A percentile compares a stretch with the other conserved stretches of the same genome.
phyloP scores from a whole-genome alignment of 208 protist species.

The Leishmania amazonensis region DNA sequence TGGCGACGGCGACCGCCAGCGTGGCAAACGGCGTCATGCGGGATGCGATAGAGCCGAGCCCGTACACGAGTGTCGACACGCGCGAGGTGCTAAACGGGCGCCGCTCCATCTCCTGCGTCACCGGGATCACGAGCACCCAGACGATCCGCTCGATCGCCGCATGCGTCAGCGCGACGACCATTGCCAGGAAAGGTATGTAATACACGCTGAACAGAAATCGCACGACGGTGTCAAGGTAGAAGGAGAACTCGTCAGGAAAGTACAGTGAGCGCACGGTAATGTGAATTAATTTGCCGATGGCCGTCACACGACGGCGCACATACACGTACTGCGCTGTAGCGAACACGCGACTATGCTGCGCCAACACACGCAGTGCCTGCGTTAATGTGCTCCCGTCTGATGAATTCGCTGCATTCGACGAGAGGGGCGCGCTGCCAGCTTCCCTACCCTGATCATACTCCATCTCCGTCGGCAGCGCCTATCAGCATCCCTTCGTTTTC shows the following conservation, averaged over 20 bases:
- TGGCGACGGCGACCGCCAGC: conserved; percentile 59
- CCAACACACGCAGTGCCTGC: background rate
- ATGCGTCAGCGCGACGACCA: conserved; percentile 77
- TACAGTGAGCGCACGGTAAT: conserved; percentile 65
- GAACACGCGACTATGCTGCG: background rate
- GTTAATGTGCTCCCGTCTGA: background rate
- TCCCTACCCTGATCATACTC: background rate
- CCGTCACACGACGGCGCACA: conserved; percentile 12
- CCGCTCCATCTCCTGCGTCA: conserved; percentile 80
- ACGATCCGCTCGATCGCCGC: conserved; percentile 82
- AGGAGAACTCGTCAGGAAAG: conserved; percentile 68
- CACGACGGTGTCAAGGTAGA: conserved; percentile 72
- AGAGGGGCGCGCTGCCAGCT: background rate
- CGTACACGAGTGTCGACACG: conserved; percentile 54
- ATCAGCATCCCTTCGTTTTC: background rate
- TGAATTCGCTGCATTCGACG: background rate
- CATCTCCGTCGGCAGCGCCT: background rate
- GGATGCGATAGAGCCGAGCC: conserved; percentile 59
- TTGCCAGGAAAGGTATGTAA: conserved; percentile 67
- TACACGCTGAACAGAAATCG: conserved; percentile 75
- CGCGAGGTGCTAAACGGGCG: conserved; percentile 61
- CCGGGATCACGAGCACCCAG: conserved; percentile 82
- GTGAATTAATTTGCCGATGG: conserved; percentile 28
- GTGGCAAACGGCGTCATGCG: conserved; percentile 68
- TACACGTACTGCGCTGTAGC: background rate